phyloP scores from a whole-genome alignment of 257 asterid species.

The Solanum dulcamara region DNA sequence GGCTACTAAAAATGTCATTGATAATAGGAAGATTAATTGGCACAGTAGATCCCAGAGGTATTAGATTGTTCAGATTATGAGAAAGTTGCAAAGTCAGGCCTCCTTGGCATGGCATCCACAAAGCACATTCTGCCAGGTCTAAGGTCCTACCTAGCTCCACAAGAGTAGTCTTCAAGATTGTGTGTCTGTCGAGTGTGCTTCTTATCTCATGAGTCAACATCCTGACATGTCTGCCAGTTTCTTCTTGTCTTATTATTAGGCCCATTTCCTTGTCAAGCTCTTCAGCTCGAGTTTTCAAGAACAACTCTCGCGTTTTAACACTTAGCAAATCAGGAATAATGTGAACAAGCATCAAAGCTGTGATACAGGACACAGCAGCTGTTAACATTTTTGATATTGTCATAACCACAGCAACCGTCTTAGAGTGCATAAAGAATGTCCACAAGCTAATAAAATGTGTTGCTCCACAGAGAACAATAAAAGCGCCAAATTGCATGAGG shows the following conservation, averaged over 20 bases:
- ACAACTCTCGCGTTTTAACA: conserved; percentile 42
- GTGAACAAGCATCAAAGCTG: conserved; percentile 68
- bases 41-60: conserved; percentile 49
- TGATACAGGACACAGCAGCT: conserved; percentile 57
- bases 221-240: conserved; percentile 68
- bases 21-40: conserved; percentile 47
- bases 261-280: conserved; percentile 72
- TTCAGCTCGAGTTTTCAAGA: conserved; percentile 51
- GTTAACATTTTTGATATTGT: conserved; percentile 51
- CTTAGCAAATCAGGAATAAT: conserved; percentile 66
- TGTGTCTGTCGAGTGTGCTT: conserved; percentile 69
- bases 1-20: conserved; percentile 38
- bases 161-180: conserved; percentile 59
- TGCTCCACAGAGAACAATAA: conserved; percentile 68
- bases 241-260: conserved; percentile 59
- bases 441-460: conserved; percentile 61
- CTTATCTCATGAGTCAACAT: conserved; percentile 79
- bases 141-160: conserved; percentile 61
- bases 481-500: conserved; percentile 64
- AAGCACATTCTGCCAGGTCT: conserved; percentile 63
- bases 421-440: conserved; percentile 58
- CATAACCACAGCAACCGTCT: conserved; percentile 52
- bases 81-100: conserved; percentile 50
- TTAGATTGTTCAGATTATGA: conserved; percentile 43
- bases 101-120: conserved; percentile 73